Conservation (phyloP, 768 basidiomycete genomes). For the Filobasidium wieringae region DNA sequence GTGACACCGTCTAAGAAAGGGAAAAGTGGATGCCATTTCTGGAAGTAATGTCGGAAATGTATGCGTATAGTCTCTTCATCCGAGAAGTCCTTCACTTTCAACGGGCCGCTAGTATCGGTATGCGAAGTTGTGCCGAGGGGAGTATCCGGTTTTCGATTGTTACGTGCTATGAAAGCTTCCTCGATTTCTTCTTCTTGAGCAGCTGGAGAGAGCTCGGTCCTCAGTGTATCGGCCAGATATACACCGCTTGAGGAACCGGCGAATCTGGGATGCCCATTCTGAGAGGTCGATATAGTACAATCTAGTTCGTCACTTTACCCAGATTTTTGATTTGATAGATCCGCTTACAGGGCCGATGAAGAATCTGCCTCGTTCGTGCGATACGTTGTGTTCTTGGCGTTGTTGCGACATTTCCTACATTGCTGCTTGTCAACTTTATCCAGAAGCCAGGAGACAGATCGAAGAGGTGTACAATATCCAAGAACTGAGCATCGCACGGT, state of each 20-base stretch:
- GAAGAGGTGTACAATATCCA: too few relatives aligned
- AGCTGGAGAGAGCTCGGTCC: slow-evolving; percentile 1
- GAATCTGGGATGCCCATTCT: slow-evolving; percentile 21
- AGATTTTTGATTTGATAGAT: not conserved
- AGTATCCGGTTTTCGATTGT: slow-evolving; percentile 2
- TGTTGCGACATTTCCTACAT: too few relatives aligned
- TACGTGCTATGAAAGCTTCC: slow-evolving; percentile 18
- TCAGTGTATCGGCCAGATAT: slow-evolving; percentile 19
- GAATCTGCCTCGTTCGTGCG: slow-evolving; percentile 16
- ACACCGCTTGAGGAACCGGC: slow-evolving; percentile 21
- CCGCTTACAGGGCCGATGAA: slow-evolving; percentile 18
- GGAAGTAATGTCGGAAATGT: slow-evolving; percentile 17
- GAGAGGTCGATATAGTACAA: not conserved
- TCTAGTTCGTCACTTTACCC: not conserved
- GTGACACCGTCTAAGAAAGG: slow-evolving; percentile 18
- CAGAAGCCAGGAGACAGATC: too few relatives aligned
- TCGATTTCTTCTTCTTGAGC: slow-evolving; percentile 12
- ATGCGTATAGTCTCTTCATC: slow-evolving; percentile 2
- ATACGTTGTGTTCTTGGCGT: too few relatives aligned
- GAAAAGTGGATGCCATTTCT: slow-evolving; percentile 21
- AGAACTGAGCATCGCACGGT: too few relatives aligned
- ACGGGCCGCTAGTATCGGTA: not conserved
- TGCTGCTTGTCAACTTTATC: too few relatives aligned
- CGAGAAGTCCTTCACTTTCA: not conserved
- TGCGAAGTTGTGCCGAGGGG: not conserved